phyloP scores from a whole-genome alignment of 2,329 filamentous ascomycete genomes.

The Stachybotrys chlorohalonatus region DNA sequence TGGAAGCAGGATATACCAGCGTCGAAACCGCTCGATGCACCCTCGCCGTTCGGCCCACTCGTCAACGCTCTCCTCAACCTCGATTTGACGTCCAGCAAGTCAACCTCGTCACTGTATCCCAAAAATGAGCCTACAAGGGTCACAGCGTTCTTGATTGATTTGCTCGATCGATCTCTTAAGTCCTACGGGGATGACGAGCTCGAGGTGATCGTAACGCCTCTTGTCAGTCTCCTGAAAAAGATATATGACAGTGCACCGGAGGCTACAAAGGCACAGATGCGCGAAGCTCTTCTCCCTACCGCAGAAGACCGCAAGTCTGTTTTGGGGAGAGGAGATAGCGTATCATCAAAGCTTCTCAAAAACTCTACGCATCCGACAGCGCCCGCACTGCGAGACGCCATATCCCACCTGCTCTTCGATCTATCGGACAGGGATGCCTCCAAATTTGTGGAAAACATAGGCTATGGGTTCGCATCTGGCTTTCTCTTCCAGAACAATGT shows the following conservation, averaged over 20 bases:
- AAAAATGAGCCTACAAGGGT: slow-evolving; percentile 49
- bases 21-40: slow-evolving; percentile 54
- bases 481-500: slow-evolving; percentile 83
- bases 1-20: slow-evolving; percentile 47
- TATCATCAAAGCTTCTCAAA: slow-evolving; percentile 68
- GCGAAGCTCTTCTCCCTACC: slow-evolving; percentile 62
- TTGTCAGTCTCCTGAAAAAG: slow-evolving; percentile 64
- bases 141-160: slow-evolving; percentile 55
- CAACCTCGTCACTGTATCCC: slow-evolving; percentile 56
- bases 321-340: slow-evolving; percentile 63
- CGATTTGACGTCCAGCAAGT: slow-evolving; percentile 50
- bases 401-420: slow-evolving; percentile 77
- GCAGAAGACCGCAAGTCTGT: slow-evolving; percentile 67
- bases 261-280: slow-evolving; percentile 51
- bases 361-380: slow-evolving; percentile 67
- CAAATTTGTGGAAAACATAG: slow-evolving; percentile 81
- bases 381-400: slow-evolving; percentile 62
- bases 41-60: slow-evolving; percentile 56
- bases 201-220: slow-evolving; percentile 60
- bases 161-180: slow-evolving; percentile 59
- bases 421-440: slow-evolving; percentile 73
- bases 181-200: slow-evolving; percentile 60
- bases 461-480: slow-evolving; percentile 88
- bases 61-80: slow-evolving; percentile 78
- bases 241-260: slow-evolving; percentile 63